Conservation (phyloP, 2,329 filamentous ascomycete species). For the Xylariaceae sp. region DNA sequence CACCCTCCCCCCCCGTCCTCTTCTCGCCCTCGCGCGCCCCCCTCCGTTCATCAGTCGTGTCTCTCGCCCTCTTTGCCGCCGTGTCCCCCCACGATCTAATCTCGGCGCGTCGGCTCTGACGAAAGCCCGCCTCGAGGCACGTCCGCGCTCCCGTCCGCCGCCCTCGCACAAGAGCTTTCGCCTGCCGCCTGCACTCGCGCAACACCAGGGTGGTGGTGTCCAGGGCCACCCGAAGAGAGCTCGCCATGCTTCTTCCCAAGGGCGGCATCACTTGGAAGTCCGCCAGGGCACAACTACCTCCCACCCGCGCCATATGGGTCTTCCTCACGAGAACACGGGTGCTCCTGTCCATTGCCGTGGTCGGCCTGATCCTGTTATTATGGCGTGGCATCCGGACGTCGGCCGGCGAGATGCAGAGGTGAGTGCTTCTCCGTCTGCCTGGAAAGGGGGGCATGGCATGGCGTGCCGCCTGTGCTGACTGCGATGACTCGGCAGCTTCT, state of each 20-base stretch:
- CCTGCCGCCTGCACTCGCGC: slow-evolving; percentile 12
- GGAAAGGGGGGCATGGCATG: slow-evolving; percentile 1
- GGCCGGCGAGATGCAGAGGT: slow-evolving; percentile 88
- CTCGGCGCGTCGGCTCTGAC: slow-evolving; percentile 1
- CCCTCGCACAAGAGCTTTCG: not conserved
- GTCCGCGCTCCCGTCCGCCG: not conserved
- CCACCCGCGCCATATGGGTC: slow-evolving; percentile 62
- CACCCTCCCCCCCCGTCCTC: not conserved
- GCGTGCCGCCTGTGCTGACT: slow-evolving; percentile 11
- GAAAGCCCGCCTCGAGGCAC: too few species aligned
- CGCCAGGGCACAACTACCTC: slow-evolving; percentile 70
- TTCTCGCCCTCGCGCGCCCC: not conserved
- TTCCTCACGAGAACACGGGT: slow-evolving; percentile 72
- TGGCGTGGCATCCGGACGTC: slow-evolving; percentile 80
- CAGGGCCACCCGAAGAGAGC: slow-evolving; percentile 32
- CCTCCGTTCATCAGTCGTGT: too few species aligned
- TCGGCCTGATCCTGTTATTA: slow-evolving; percentile 68
- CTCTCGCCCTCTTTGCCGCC: not conserved
- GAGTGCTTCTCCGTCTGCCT: slow-evolving; percentile 16
- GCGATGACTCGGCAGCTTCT: slow-evolving; percentile 58
- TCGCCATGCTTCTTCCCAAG: slow-evolving; percentile 80
- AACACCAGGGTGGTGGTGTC: slow-evolving; percentile 33
- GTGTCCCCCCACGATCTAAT: not conserved
- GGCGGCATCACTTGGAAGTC: slow-evolving; percentile 90
- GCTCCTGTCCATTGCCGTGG: slow-evolving; percentile 63